Conservation (phyloP, 2,329 filamentous ascomycete species). For the Aureobasidium vineae region DNA sequence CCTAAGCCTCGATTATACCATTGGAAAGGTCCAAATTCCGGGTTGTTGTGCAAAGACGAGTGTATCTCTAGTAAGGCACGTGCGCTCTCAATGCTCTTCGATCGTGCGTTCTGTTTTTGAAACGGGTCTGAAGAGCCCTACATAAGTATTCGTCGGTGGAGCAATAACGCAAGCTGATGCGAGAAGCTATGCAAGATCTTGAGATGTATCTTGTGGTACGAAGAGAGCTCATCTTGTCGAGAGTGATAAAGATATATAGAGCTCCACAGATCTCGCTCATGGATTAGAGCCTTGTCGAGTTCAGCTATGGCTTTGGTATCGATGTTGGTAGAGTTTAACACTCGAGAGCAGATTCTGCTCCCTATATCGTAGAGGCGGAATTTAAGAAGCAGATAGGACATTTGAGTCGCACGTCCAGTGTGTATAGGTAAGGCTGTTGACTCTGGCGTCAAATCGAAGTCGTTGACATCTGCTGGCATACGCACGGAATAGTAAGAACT, state of each 20-base stretch:
- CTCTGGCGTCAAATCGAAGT: slow-evolving; percentile 26
- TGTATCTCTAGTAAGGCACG: slow-evolving; percentile 40
- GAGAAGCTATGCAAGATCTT: slow-evolving; percentile 45
- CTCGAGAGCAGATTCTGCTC: slow-evolving; percentile 39
- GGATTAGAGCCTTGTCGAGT: slow-evolving; percentile 37
- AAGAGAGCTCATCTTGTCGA: slow-evolving; percentile 35
- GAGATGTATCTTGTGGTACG: slow-evolving; percentile 42
- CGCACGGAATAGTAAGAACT: slow-evolving; percentile 31
- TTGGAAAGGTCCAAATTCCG: slow-evolving; percentile 40
- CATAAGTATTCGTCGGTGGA: slow-evolving; percentile 40
- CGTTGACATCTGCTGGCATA: slow-evolving; percentile 42
- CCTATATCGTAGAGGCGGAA: slow-evolving; percentile 41
- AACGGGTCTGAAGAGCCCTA: slow-evolving; percentile 34
- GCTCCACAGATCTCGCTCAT: slow-evolving; percentile 31
- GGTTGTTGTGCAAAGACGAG: slow-evolving; percentile 36
- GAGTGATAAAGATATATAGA: background rate
- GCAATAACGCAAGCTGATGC: slow-evolving; percentile 42
- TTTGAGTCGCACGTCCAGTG: slow-evolving; percentile 40
- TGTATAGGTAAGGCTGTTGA: background rate
- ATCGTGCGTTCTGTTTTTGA: slow-evolving; percentile 16
- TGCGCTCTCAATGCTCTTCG: slow-evolving; percentile 38
- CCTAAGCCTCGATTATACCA: slow-evolving; percentile 45
- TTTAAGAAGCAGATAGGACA: slow-evolving; percentile 44
- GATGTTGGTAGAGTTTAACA: slow-evolving; percentile 36
- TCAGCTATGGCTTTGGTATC: slow-evolving; percentile 32